phyloP scores from a whole-genome alignment of 305 asterid genomes.

The Solanum hybrid region DNA sequence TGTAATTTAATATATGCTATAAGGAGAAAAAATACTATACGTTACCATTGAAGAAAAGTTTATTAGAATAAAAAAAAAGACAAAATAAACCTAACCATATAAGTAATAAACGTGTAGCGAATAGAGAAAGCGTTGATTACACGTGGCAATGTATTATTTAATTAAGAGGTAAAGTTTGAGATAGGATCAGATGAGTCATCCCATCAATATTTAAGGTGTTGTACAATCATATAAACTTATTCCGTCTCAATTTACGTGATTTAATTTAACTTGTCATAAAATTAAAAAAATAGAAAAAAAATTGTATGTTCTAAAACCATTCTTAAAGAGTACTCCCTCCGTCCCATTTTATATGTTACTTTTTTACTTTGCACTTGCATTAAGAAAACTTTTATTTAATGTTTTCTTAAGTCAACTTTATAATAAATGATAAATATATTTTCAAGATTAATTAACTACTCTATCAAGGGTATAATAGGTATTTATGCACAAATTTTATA shows the following conservation, averaged over 20 bases:
- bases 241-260: neutral
- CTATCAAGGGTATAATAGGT: no score
- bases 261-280: neutral
- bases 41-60: neutral
- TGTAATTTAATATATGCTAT: neutral
- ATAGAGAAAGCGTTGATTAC: neutral
- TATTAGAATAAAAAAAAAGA: neutral
- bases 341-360: no score
- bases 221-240: neutral
- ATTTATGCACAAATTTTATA: no score
- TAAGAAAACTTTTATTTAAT: no score
- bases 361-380: no score
- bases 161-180: neutral
- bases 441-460: no score
- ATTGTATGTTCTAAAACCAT: no score
- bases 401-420: no score
- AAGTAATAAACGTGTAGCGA: neutral
- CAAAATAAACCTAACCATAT: neutral
- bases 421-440: no score
- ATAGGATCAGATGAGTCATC: slow-evolving; percentile 3
- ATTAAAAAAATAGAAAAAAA: no score
- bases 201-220: neutral
- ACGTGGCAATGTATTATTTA: neutral
- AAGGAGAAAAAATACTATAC: neutral
- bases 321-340: no score